Conservation (phyloP, 2,329 filamentous ascomycete genomes). For the Ceratocystis cacaofunesta region DNA sequence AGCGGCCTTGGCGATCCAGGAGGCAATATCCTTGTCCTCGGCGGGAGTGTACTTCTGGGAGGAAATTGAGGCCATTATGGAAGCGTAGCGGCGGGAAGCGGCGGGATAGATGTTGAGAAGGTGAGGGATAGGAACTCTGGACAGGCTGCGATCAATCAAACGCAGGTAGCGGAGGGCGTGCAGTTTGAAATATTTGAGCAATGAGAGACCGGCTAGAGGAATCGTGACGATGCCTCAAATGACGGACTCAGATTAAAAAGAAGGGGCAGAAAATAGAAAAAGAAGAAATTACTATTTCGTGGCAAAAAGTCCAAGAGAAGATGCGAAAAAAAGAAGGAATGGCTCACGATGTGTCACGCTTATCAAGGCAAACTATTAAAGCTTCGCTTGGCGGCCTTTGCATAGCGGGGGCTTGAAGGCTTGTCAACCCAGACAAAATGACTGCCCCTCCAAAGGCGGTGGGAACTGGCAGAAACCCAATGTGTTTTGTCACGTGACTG, state of each 20-base stretch:
- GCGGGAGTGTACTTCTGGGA: constrained; percentile 56
- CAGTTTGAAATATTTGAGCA: constrained; percentile 26
- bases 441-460: constrained; percentile 16
- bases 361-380: constrained; percentile 1
- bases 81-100: constrained; percentile 15
- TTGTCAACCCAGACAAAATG: not conserved
- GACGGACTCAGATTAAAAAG: constrained; percentile 3
- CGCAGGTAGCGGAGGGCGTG: constrained; percentile 28
- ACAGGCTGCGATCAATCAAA: constrained; percentile 25
- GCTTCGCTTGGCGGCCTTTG: constrained; percentile 3
- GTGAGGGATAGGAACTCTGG: constrained; percentile 24
- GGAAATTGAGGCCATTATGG: constrained; percentile 52
- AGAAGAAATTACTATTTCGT: not conserved
- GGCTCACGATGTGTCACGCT: constrained; percentile 13
- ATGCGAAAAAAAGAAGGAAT: not conserved
- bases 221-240: constrained; percentile 22
- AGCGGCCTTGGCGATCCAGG: constrained; percentile 54
- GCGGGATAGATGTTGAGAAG: constrained; percentile 27
- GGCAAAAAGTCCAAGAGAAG: not conserved
- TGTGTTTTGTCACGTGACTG: constrained; percentile 5
- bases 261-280: not conserved
- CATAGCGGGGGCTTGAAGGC: constrained; percentile 8
- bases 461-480: constrained; percentile 8
- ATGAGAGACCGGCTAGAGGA: constrained; percentile 31
- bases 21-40: constrained; percentile 75